Conservation (phyloP, 1,284 basidiomycete species). For the Cutaneotrichosporon mucoides region DNA sequence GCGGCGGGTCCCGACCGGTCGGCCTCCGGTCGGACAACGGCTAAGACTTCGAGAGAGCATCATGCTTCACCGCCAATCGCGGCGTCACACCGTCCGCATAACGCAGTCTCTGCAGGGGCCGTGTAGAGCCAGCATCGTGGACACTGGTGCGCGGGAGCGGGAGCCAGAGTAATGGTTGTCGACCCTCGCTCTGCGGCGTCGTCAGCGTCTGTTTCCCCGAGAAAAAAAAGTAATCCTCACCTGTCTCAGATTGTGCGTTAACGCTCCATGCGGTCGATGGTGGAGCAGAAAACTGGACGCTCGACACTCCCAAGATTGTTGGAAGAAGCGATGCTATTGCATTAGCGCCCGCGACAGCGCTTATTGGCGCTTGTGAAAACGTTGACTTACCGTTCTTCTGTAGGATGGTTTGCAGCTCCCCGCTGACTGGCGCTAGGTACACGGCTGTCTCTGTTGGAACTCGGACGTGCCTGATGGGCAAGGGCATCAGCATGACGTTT, state of each 20-base stretch:
- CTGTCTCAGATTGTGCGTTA: constrained; percentile 5
- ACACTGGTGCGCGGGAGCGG: constrained; percentile 61
- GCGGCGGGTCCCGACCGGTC: too few relatives aligned
- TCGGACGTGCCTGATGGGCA: constrained; percentile 6
- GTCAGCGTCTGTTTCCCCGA: neutral
- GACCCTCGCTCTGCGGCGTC: neutral
- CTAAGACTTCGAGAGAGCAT: too few relatives aligned
- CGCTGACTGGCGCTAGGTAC: constrained; percentile 4
- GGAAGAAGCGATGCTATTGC: constrained; percentile 59
- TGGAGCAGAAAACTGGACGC: constrained; percentile 52
- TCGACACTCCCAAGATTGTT: constrained; percentile 72
- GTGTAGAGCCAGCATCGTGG: constrained; percentile 75
- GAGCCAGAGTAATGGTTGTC: constrained; percentile 48
- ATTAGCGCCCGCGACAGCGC: neutral
- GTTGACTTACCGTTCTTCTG: constrained; percentile 24
- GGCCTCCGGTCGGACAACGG: too few relatives aligned
- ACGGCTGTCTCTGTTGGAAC: constrained; percentile 19
- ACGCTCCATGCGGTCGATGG: constrained; percentile 24
- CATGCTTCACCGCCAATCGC: neutral
- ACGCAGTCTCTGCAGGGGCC: constrained; percentile 50
- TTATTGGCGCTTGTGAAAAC: neutral
- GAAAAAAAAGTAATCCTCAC: neutral
- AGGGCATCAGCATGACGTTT: constrained; percentile 1
- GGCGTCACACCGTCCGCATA: constrained; percentile 60
- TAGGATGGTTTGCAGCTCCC: constrained; percentile 2